Conservation (phyloP, 345 rosid species). For the Eucalyptus melliodora region DNA sequence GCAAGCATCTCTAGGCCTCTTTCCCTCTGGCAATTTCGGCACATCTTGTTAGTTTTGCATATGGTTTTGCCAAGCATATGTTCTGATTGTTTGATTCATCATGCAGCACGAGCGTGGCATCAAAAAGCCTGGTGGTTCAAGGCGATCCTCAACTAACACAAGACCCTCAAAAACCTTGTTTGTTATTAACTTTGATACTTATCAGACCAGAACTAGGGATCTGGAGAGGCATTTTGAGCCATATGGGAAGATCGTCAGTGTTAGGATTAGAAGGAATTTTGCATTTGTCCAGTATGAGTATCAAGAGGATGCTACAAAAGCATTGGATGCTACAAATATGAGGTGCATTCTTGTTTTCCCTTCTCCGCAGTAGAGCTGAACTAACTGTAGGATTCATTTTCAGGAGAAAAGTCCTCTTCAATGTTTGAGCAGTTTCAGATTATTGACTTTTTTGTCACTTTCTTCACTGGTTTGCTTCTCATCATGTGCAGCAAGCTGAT, state of each 20-base stretch:
- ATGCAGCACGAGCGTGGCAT: conserved; percentile 70
- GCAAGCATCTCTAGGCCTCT: neutral
- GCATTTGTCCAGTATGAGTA: conserved; percentile 87
- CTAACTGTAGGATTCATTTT: neutral
- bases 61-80: neutral
- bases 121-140: conserved; percentile 45
- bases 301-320: conserved; percentile 85
- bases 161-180: conserved; percentile 92
- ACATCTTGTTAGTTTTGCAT: neutral
- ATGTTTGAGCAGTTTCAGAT: neutral
- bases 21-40: neutral
- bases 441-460: neutral
- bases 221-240: conserved; percentile 92
- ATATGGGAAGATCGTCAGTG: conserved; percentile 82
- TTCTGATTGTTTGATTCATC: neutral
- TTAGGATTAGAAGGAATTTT: conserved; percentile 91
- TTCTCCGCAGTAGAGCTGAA: neutral
- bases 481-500: conserved; percentile 62
- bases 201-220: conserved; percentile 72
- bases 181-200: conserved; percentile 90
- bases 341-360: conserved; percentile 26
- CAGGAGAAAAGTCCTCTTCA: neutral
- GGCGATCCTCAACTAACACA: conserved; percentile 45
- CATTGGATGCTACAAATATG: conserved; percentile 68
- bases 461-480: neutral